phyloP scores from a whole-genome alignment of 306 rosid genomes.

The Prunus davidiana region DNA sequence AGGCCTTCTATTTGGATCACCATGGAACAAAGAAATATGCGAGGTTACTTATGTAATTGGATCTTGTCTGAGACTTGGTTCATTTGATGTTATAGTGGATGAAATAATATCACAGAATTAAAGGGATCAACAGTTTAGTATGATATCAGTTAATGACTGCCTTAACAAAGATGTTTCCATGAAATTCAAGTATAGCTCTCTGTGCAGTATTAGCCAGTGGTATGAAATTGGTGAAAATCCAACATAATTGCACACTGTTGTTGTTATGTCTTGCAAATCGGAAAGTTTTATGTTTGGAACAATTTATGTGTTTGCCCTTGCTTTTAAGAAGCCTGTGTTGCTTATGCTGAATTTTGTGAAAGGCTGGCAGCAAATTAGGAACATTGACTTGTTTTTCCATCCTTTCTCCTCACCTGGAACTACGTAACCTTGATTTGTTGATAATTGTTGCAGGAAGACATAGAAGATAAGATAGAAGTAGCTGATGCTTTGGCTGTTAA shows the following conservation, averaged over 20 bases:
- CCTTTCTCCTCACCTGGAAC: not conserved
- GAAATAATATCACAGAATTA: not conserved
- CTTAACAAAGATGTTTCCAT: not conserved
- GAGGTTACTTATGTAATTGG: not conserved
- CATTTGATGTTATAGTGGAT: not conserved
- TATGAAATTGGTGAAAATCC: not conserved
- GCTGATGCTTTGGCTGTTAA: slow-evolving; percentile 81
- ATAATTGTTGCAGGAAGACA: slow-evolving; percentile 64
- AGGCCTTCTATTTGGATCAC: not conserved
- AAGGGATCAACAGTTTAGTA: not conserved
- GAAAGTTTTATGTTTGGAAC: not conserved
- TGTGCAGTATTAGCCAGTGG: not conserved
- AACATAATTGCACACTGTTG: not conserved
- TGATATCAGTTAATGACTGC: not conserved
- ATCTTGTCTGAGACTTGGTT: not conserved
- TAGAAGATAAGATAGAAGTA: slow-evolving; percentile 78
- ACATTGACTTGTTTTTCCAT: not conserved
- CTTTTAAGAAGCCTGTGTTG: not conserved
- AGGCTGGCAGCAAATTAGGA: not conserved
- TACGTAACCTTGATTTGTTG: slow-evolving; percentile 10
- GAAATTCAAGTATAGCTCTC: not conserved
- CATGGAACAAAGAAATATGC: not conserved
- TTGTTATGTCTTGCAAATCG: not conserved
- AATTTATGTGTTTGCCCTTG: not conserved
- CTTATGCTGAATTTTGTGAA: not conserved